phyloP scores from a whole-genome alignment of 306 rosid species.

The Pyrus betulifolia region DNA sequence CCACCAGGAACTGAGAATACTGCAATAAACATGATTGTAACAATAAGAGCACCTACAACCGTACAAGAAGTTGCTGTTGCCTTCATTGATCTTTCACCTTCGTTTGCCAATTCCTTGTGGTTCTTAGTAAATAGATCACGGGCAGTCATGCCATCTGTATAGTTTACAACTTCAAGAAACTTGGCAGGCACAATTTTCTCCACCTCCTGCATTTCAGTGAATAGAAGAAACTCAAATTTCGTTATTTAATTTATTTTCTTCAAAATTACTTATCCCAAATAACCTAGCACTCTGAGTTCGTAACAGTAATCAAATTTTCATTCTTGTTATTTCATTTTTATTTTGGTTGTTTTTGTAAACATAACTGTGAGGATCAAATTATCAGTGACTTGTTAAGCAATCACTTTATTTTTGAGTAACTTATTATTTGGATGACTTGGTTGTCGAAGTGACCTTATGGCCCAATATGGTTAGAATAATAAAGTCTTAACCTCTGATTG shows the following conservation, averaged over 20 bases:
- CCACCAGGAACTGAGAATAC: conserved; percentile 36
- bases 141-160: conserved; percentile 9
- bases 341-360: too few relatives aligned
- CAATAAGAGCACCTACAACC: conserved; percentile 33
- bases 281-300: neutral
- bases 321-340: too few relatives aligned
- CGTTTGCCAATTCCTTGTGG: conserved; percentile 15
- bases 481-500: too few relatives aligned
- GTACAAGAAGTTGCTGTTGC: conserved; percentile 35
- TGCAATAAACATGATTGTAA: conserved; percentile 38
- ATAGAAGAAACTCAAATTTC: neutral
- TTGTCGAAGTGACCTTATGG: too few relatives aligned
- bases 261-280: neutral
- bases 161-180: neutral
- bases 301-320: too few relatives aligned
- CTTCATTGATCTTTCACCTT: conserved; percentile 41
- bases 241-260: neutral
- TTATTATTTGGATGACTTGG: too few relatives aligned
- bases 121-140: conserved; percentile 17
- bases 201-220: neutral
- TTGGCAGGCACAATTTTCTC: neutral
- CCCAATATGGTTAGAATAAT: too few relatives aligned
- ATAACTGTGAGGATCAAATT: too few relatives aligned
- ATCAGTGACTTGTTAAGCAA: too few relatives aligned
- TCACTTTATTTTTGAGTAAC: too few relatives aligned